These are phyloP conservation scores for Nicotiana knightiana DNA, from an alignment of 257 asterid genomes.

Conservation along the genomic window DNA sequence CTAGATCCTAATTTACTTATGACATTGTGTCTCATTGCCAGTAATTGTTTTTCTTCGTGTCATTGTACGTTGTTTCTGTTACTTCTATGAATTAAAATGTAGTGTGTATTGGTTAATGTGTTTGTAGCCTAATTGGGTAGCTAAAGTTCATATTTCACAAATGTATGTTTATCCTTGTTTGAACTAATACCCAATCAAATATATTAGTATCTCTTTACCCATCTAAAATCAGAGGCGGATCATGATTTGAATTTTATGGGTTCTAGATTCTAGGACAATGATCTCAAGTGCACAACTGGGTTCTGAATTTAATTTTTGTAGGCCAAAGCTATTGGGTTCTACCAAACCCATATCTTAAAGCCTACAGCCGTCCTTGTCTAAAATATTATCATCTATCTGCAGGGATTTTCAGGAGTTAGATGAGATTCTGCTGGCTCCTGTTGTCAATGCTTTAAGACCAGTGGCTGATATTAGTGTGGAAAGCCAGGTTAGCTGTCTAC, in stretches of 20 bases:
- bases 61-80: neutral
- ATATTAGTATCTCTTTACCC: neutral
- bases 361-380: too few relatives aligned
- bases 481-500: constrained; percentile 60
- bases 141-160: neutral
- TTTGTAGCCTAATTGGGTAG: neutral
- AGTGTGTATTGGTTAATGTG: neutral
- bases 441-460: constrained; percentile 61
- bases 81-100: neutral
- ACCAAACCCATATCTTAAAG: too few relatives aligned
- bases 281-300: too few relatives aligned
- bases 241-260: too few relatives aligned
- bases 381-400: constrained; percentile 20
- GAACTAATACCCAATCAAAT: neutral
- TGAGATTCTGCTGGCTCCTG: constrained; percentile 62
- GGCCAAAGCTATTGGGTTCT: too few relatives aligned
- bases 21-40: neutral
- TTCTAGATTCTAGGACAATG: too few relatives aligned
- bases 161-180: neutral
- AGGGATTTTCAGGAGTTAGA: constrained; percentile 87
- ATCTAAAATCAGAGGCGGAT: neutral
- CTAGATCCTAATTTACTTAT: neutral
- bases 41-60: neutral
- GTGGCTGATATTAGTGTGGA: constrained; percentile 81
- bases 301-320: too few relatives aligned